phyloP scores from a whole-genome alignment of 2,329 filamentous ascomycete genomes.

The Plenodomus lindquistii region DNA sequence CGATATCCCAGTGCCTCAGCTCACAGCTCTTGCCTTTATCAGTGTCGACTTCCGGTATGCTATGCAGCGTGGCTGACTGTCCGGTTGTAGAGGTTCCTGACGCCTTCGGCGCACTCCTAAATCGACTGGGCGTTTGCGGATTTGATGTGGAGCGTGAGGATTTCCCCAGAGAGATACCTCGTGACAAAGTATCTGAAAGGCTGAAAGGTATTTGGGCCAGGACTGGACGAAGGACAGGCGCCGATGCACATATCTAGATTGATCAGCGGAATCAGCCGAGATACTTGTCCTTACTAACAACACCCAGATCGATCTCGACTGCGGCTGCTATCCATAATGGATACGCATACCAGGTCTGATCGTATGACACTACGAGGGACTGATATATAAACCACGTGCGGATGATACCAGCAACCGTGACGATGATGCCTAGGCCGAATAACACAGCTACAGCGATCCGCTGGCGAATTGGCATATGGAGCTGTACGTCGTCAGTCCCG shows the following conservation, averaged over 20 bases:
- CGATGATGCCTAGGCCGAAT: constrained; percentile 48
- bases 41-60: constrained; percentile 13
- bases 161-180: constrained; percentile 18
- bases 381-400: constrained; percentile 52
- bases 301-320: constrained; percentile 52
- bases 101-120: background rate
- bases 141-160: constrained; percentile 2
- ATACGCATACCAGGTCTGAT: constrained; percentile 52
- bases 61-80: constrained; percentile 14
- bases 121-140: constrained; percentile 6
- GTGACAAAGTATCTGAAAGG: constrained; percentile 18
- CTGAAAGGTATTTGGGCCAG: constrained; percentile 32
- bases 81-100: constrained; percentile 17
- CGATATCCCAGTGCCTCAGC: constrained; percentile 27
- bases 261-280: background rate
- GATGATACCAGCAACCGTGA: constrained; percentile 48
- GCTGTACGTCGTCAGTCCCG: constrained; percentile 11
- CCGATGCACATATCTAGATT: constrained; percentile 34
- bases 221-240: constrained; percentile 36
- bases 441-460: constrained; percentile 46
- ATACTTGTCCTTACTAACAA: constrained; percentile 38
- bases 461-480: constrained; percentile 49
- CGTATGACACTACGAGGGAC: constrained; percentile 46
- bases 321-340: constrained; percentile 53
- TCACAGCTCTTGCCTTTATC: constrained; percentile 26